Evolutionary conservation across 2,329 filamentous ascomycete genomes (phyloP), one percentile per base, ranked within the genome.

Genomic region (Aureobasidium sp.): DNA sequence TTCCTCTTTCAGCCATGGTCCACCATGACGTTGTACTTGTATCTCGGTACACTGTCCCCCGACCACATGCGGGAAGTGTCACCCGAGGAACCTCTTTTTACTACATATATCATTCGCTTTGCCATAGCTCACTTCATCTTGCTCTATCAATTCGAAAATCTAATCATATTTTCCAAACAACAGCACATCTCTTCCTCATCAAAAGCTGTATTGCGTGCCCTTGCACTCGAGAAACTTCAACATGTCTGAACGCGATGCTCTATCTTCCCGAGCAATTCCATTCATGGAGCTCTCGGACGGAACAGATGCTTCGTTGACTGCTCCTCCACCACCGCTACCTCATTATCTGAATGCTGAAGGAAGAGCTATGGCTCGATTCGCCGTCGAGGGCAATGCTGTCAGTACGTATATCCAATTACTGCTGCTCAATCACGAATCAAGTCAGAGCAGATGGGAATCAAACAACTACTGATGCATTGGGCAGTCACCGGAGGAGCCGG

Each of bases 401-500:
- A 74, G 79, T 80, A 77, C 62, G 78, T 74, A 17, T 17, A 42
- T 9, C 19, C n/a, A 9, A 12, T 1, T 19, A 12, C n/a, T 42
- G n/a, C 4, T 42, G 9, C 12, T 4, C 35, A 39, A 33, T 12
- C 11, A 7, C 8, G 2, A 31, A 5, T 2, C 19, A 7, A 7
- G 2, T 12, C 22, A 15, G 19, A 17, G 15, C 14, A 15, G 4
- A 17, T 14, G 27, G 27, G 3, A 19, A 15, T 2, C 24, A 12
- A 12, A 6, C 2, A 35, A 17, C 3, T 3, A 35, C n/a, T 35
- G 27, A 57, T 12, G 2, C 5, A 5, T 42, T 5, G 19, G 2
- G 42, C n/a, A 79, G 79, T 89, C 14, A 88, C 87, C 0, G 87
- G 87, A 19, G 87, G 86, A 35, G 81, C 84, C 15, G 87, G 87